Evolutionary conservation across 2,329 filamentous ascomycete genomes (phyloP).

Genomic region (Achaetomium macrosporum): DNA sequence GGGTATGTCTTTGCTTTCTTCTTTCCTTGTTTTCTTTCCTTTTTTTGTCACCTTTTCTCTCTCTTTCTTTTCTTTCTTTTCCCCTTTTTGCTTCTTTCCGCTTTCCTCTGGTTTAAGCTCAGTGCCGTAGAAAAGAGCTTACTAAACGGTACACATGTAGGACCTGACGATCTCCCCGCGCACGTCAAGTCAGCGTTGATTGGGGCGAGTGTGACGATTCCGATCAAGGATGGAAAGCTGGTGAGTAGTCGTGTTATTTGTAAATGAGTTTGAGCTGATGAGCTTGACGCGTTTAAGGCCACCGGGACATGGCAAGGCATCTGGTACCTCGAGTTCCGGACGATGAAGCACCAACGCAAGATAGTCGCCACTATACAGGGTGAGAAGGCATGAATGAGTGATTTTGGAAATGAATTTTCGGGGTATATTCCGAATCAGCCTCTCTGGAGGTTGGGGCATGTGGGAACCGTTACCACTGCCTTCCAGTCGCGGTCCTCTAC

Average conservation of each 20-base stretch:
- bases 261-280: neutral
- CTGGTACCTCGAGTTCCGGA: slow-evolving; percentile 89
- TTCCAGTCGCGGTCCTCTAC: neutral
- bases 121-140: neutral
- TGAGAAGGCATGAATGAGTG: slow-evolving; percentile 49
- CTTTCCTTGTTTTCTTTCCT: neutral
- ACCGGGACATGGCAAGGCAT: slow-evolving; percentile 79
- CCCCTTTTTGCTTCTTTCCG: too few relatives aligned
- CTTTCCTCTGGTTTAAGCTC: neutral
- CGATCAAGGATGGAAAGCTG: slow-evolving; percentile 79
- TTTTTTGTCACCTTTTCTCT: neutral
- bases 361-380: slow-evolving; percentile 94
- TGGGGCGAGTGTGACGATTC: slow-evolving; percentile 83
- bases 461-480: neutral
- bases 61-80: neutral
- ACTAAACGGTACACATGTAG: slow-evolving; percentile 32
- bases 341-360: slow-evolving; percentile 66
- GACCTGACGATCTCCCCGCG: slow-evolving; percentile 90
- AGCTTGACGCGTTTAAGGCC: neutral
- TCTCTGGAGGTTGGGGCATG: neutral
- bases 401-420: neutral
- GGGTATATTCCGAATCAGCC: neutral
- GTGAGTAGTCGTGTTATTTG: slow-evolving; percentile 35
- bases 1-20: slow-evolving; percentile 39
- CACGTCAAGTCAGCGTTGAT: slow-evolving; percentile 90